Evolutionary conservation across 345 rosid species (phyloP).

Genomic region (Populus alba): DNA sequence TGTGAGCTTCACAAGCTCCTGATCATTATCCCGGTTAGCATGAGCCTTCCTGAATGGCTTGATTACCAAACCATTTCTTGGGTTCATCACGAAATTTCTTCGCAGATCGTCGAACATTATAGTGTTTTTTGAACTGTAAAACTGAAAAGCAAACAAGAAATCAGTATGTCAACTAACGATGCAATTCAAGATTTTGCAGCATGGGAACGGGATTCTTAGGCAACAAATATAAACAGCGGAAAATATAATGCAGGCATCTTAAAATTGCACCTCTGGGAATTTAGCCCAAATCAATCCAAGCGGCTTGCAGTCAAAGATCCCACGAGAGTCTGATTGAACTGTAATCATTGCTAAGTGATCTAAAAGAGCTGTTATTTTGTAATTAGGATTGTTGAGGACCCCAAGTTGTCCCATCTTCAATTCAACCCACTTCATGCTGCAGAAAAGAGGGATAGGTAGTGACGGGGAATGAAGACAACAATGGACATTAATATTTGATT

Average conservation of each 20-base stretch:
- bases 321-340: slow-evolving; percentile 80
- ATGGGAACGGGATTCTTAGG: not conserved
- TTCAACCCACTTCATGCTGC: slow-evolving; percentile 98
- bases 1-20: slow-evolving; percentile 82
- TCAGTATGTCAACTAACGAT: not conserved
- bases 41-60: slow-evolving; percentile 87
- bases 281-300: slow-evolving; percentile 90
- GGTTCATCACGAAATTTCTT: slow-evolving; percentile 94
- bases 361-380: slow-evolving; percentile 90
- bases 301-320: slow-evolving; percentile 91
- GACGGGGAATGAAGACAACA: too few relatives aligned
- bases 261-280: slow-evolving; percentile 63
- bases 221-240: not conserved
- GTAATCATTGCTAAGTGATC: slow-evolving; percentile 95
- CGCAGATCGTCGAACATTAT: slow-evolving; percentile 93
- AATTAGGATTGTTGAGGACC: slow-evolving; percentile 73
- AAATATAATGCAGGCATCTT: not conserved
- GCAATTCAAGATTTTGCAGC: not conserved
- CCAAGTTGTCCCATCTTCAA: slow-evolving; percentile 98
- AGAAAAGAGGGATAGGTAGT: slow-evolving; percentile 6
- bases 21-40: slow-evolving; percentile 76
- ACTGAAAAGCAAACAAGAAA: slow-evolving; percentile 40
- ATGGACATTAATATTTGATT: not conserved
- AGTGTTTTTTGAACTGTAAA: slow-evolving; percentile 73
- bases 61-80: slow-evolving; percentile 80